Percentiles rank a stretch among this genome's conserved stretches.
phyloP scores from a whole-genome alignment of 225 moss, liverwort and hornwort genomes.

The Takakia lepidozioides region DNA sequence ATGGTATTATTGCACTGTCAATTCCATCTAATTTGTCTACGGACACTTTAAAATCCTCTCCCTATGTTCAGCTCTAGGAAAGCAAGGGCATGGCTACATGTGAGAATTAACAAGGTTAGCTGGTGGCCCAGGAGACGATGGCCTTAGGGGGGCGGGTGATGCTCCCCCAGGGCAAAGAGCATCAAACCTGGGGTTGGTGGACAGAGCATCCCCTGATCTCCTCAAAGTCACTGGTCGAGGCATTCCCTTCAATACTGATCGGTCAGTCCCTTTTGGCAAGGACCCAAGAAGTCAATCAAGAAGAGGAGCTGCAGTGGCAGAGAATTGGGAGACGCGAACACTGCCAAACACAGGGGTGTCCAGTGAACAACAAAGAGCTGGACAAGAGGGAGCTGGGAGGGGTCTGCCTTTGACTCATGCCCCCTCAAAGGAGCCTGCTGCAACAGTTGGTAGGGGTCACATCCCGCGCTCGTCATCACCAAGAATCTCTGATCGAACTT shows the following conservation, averaged over 20 bases:
- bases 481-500: neutral
- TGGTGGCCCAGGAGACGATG: conserved; percentile 2
- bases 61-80: no score
- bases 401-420: conserved; percentile 2
- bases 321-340: conserved; percentile 8
- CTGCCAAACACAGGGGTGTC: conserved; percentile 12
- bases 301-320: neutral
- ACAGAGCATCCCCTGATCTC: conserved; percentile 6
- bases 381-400: conserved; percentile 19
- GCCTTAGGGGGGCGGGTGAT: neutral
- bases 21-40: no score
- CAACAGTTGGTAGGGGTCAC: neutral
- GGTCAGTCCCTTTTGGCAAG: neutral
- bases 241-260: neutral
- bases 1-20: no score
- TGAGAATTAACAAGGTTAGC: neutral
- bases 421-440: neutral
- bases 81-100: no score
- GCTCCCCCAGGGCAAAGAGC: conserved; percentile 2
- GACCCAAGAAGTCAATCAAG: neutral
- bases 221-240: conserved; percentile 12
- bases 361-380: conserved; percentile 5
- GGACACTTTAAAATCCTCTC: no score
- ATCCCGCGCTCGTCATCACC: neutral
- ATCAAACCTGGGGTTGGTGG: no score